Base-by-base conservation (phyloP, 495 filamentous ascomycete genomes). In the Podospora pseudopauciseta region DNA sequence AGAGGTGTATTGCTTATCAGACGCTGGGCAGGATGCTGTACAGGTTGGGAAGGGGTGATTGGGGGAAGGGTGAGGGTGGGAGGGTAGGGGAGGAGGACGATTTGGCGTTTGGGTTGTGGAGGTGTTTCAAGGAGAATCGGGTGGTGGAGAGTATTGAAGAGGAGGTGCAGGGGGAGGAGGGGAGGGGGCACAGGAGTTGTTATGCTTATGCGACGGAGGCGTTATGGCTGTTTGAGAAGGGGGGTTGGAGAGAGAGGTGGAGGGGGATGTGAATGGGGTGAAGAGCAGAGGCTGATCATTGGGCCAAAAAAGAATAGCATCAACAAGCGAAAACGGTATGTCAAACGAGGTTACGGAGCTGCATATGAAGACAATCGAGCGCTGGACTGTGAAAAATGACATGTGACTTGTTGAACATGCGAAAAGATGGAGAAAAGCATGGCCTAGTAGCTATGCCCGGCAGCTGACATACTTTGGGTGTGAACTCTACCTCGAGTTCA, bases 1-100 rank as follows among this genome's bases (percentile, higher is more conserved):
- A 99, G 80, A 83, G 96, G 1, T 99, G 95, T 71, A 81, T 99
- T 15, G 93, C 96, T 1, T 97, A 91, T 79, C 94, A 96, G 77
- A 93, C 92, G 0, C 82, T 98, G 5, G 95, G 95, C 1, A 83
- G 95, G 15, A 85, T 99, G 19, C 71, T 97, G 34, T 97, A 92
- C 73, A 84, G 93, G 26, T 83, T 99, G 0, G 95, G 95, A 0
- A 84, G 78, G 64, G 92, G 90, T 0, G 88, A 94, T 69, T 97
- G 91, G 79, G 93, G 93, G 0, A 82, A 80, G 0, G 85, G 87
- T 1, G 86, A 80, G 2, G 82, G 83, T 1, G 83, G 86, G 39
- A 77, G 76, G 49, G 65, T 84, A 5, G 86, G 84, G 2, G 82
- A 87, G 23, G 74, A 72, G 60, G 80, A 81, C 62, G 81, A 81